phyloP scores from a whole-genome alignment of 2,329 filamentous ascomycete species.

The Aureobasidium leucospermi region DNA sequence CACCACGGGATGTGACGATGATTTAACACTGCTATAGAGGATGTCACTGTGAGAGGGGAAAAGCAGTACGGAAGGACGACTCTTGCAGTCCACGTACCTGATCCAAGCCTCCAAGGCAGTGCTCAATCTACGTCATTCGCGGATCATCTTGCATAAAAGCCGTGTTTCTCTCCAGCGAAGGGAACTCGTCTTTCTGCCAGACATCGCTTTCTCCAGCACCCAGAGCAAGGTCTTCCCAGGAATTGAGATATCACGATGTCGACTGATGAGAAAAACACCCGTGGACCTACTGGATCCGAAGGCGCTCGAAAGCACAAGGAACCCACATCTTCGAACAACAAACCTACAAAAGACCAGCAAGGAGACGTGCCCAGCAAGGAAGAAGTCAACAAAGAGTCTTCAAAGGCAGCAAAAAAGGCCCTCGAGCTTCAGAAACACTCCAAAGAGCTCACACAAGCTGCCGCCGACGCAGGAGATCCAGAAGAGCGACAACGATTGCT shows the following conservation, averaged over 20 bases:
- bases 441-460: slow-evolving; percentile 23
- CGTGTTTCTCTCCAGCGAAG: not conserved
- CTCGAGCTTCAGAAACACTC: slow-evolving; percentile 22
- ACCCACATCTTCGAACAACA: not conserved
- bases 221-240: not conserved
- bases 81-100: not conserved
- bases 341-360: not conserved
- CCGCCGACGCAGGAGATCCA: slow-evolving; percentile 24
- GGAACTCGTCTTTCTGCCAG: not conserved
- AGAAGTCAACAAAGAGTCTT: slow-evolving; percentile 18
- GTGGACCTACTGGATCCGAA: not conserved
- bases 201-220: not conserved
- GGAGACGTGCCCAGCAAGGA: not conserved
- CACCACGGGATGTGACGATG: too few species aligned
- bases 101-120: not conserved
- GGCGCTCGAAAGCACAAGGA: not conserved
- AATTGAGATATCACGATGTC: not conserved
- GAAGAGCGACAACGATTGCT: slow-evolving; percentile 27
- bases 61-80: not conserved
- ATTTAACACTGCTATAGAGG: not conserved
- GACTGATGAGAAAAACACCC: not conserved
- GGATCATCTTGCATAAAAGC: not conserved
- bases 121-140: not conserved
- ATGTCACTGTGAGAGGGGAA: not conserved
- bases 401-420: slow-evolving; percentile 21